Conservation (phyloP, 129 eudicot species). For the Flaveria brownii region DNA sequence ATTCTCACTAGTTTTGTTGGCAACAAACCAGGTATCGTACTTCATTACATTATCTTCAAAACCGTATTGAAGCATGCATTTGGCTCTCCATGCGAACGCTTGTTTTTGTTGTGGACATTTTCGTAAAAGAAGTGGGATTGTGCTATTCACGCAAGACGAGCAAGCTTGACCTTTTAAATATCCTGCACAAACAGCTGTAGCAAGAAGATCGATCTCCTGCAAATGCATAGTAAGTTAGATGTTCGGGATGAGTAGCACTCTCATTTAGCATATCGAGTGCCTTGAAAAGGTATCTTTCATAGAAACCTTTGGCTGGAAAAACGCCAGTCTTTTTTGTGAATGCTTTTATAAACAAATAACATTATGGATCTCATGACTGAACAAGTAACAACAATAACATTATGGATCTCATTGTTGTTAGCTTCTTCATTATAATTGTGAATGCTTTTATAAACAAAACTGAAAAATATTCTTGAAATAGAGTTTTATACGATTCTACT, state of each 20-base stretch:
- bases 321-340: neutral
- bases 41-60: no score
- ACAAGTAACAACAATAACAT: neutral
- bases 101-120: neutral
- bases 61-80: neutral
- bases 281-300: no score
- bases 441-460: neutral
- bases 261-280: neutral
- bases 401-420: neutral
- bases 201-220: neutral
- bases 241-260: no score
- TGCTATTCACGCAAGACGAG: neutral
- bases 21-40: neutral
- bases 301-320: neutral
- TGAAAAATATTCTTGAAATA: neutral
- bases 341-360: no score
- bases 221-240: no score
- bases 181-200: neutral
- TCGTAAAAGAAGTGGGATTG: neutral
- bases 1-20: neutral
- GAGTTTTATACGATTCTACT: neutral
- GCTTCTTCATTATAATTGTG: no score
- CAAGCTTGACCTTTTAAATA: neutral
- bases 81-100: neutral
- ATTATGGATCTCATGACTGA: neutral